Conservation (phyloP, 2,329 filamentous ascomycete genomes). For the Aureobasidium uvarum region DNA sequence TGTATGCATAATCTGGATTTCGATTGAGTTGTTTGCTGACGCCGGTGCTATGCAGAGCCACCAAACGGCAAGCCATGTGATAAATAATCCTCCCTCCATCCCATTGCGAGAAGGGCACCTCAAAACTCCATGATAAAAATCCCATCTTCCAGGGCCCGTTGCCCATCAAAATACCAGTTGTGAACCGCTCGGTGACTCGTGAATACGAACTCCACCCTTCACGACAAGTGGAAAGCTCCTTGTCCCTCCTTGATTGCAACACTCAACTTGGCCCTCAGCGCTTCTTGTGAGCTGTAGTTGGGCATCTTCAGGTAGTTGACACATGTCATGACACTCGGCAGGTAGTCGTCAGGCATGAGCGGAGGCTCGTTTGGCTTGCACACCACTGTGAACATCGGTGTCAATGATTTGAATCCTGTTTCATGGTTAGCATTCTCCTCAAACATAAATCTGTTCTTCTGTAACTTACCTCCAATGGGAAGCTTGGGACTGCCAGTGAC, state of each 20-base stretch:
- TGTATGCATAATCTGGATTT: not conserved
- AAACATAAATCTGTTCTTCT: not conserved
- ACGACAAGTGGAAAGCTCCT: conserved; percentile 83
- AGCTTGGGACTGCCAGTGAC: conserved; percentile 97
- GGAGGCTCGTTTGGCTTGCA: conserved; percentile 98
- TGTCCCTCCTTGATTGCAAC: conserved; percentile 93
- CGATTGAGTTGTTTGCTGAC: conserved; percentile 7
- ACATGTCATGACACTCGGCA: conserved; percentile 99
- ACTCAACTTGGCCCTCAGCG: conserved; percentile 73
- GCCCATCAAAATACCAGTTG: not conserved
- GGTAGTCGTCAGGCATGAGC: conserved; percentile 90
- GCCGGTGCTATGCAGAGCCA: conserved; percentile 21
- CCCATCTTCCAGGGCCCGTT: not conserved
- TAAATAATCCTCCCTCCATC: not conserved
- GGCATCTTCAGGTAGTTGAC: conserved; percentile 98
- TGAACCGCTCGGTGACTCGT: not conserved
- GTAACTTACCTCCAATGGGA: conserved; percentile 83
- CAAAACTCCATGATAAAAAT: conserved; percentile 9
- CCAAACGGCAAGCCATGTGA: conserved; percentile 4
- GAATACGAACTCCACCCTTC: not conserved
- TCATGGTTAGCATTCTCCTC: not conserved
- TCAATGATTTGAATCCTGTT: conserved; percentile 90
- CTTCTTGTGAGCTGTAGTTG: conserved; percentile 78
- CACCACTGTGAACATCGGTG: conserved; percentile 97
- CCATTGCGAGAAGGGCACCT: not conserved